Base-by-base conservation (phyloP, 148 eudicot genomes). In the Rhododendron simsii region DNA sequence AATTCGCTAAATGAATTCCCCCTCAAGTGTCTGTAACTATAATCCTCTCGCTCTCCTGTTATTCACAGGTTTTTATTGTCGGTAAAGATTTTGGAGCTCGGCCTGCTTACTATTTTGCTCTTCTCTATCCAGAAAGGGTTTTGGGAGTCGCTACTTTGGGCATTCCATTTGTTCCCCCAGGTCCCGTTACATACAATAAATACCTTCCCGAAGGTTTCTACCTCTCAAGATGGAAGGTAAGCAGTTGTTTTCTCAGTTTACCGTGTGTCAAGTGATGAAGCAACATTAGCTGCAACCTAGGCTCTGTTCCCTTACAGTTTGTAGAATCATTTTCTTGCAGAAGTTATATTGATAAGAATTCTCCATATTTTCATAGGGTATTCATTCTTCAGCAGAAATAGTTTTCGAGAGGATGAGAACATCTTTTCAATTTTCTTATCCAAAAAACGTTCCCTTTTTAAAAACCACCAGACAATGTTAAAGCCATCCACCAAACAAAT, bases 51-150 rank as follows among this genome's bases (percentile, higher is more conserved):
- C 41, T 37, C 71, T 7, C 12, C 7, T 26, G 26, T 16, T 37
- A 10, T 83, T 28, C 23, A 18, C 89, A 92, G 92, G 89, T 84
- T 59, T 88, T 89, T 47, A 83, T 92, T 53, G 88, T 92, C 10
- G 91, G 83, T 13, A 92, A 92, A 85, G 93, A 92, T 69, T 92
- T 88, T 84, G 93, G 90, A 50, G 89, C 84, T 35, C 13, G 78
- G 59, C 82, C 87, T 26, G 85, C 81, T 74, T 88, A 86, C 67
- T 33, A 81, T 35, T 77, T 92, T 78, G 84, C 91, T 33, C 87
- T 87, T 61, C 88, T 86, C 37, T 69, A 92, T 84, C 91, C 90
- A 4, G 88, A 89, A 23, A 86, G 93, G 63, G 83, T 92, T 8
- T 84, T 82, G 26, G 92, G 90, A 79, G 44, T 90, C 81, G 71